Conservation (phyloP, 2,329 filamentous ascomycete species). For the Ramichloridium luteum region DNA sequence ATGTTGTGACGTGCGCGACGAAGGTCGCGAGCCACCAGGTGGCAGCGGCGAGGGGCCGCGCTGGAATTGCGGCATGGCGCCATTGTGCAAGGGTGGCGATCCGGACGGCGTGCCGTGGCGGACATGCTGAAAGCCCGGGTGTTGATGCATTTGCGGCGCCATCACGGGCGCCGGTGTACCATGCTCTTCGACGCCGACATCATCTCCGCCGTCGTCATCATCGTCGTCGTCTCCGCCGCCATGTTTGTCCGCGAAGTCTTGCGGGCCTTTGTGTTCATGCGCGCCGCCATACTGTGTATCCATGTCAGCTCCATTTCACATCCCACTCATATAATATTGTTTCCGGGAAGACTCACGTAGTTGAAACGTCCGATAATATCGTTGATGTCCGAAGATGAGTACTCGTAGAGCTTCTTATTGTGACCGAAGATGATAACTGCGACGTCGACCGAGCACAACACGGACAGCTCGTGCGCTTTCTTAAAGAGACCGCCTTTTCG, state of each 20-base stretch:
- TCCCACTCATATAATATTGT: too few species aligned
- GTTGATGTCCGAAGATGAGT: slow-evolving; percentile 86
- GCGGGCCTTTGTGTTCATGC: slow-evolving; percentile 91
- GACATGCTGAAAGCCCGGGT: slow-evolving; percentile 63
- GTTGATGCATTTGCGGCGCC: slow-evolving; percentile 33
- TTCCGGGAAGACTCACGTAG: slow-evolving; percentile 63
- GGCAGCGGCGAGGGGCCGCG: slow-evolving; percentile 76
- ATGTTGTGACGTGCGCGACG: slow-evolving; percentile 58
- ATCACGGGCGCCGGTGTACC: slow-evolving; percentile 55
- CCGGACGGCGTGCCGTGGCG: slow-evolving; percentile 72
- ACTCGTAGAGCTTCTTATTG: slow-evolving; percentile 99
- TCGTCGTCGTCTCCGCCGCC: slow-evolving; percentile 68
- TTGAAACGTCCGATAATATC: slow-evolving; percentile 79
- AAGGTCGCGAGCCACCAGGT: slow-evolving; percentile 56
- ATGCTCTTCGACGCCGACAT: slow-evolving; percentile 34
- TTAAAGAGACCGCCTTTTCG: slow-evolving; percentile 98
- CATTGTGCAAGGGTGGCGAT: slow-evolving; percentile 77
- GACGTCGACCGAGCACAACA: slow-evolving; percentile 95
- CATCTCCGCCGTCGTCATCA: slow-evolving; percentile 56
- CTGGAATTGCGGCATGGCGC: slow-evolving; percentile 51
- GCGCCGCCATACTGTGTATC: slow-evolving; percentile 66
- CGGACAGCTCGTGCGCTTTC: slow-evolving; percentile 96
- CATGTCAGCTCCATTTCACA: slow-evolving; percentile 18
- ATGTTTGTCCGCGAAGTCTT: slow-evolving; percentile 73
- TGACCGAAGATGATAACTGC: slow-evolving; percentile 97